Percentiles rank a stretch among this genome's conserved stretches.
Evolutionary conservation across 73 alveolate species (phyloP).

Genomic region (Blepharisma stoltei): DNA sequence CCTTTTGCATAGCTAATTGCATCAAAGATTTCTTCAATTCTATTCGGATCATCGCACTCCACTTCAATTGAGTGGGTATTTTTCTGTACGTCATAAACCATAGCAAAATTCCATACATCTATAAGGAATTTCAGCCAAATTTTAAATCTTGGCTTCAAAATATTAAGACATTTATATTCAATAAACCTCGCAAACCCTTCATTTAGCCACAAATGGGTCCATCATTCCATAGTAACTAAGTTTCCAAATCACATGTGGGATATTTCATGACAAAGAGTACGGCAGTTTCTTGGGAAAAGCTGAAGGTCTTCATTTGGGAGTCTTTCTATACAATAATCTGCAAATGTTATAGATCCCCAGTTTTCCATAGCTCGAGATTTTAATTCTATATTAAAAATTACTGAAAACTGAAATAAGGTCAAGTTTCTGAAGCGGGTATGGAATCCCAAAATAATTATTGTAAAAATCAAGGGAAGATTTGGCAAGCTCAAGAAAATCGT

Average conservation of each 20-base stretch:
- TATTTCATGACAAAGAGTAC: conserved; percentile 79
- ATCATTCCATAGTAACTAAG: conserved; percentile 90
- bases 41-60: conserved; percentile 79
- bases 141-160: conserved; percentile 21
- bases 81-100: conserved; percentile 68
- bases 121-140: conserved; percentile 33
- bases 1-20: conserved; percentile 82
- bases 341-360: conserved; percentile 72
- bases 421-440: conserved; percentile 74
- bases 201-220: conserved; percentile 92
- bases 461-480: conserved; percentile 39
- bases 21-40: conserved; percentile 88
- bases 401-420: conserved; percentile 45
- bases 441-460: conserved; percentile 56
- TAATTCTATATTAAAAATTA: not conserved
- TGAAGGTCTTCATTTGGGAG: conserved; percentile 66
- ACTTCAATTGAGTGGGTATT: conserved; percentile 93
- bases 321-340: conserved; percentile 74
- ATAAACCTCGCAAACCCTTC: conserved; percentile 80
- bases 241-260: conserved; percentile 97
- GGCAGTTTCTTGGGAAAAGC: conserved; percentile 60
- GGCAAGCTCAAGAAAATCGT: conserved; percentile 18
- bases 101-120: conserved; percentile 42
- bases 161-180: conserved; percentile 33
- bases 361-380: conserved; percentile 96